These are phyloP conservation scores for Sporisorium scitamineum DNA, from an alignment of 1,284 basidiomycete species.

Conservation along the genomic window DNA sequence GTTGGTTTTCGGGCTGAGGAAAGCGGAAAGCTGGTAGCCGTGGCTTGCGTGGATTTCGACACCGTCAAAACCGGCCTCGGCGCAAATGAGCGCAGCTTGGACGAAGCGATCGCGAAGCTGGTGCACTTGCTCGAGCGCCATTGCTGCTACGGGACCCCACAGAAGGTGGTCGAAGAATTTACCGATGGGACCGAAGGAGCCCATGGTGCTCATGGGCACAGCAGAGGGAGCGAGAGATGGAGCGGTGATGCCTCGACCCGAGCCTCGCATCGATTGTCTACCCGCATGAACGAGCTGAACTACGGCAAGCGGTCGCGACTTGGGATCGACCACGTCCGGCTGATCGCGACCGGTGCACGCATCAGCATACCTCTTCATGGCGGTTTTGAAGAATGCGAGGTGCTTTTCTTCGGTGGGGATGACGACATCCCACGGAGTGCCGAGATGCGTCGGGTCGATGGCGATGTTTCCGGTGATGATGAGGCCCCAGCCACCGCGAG, in stretches of 20 bases:
- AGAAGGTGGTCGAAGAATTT: conserved; percentile 70
- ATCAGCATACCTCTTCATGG: conserved; percentile 57
- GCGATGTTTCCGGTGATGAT: conserved; percentile 88
- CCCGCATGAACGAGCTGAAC: conserved; percentile 90
- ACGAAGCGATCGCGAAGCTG: conserved; percentile 78
- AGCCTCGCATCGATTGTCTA: conserved; percentile 81
- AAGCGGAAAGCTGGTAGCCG: conserved; percentile 85
- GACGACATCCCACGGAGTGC: conserved; percentile 83
- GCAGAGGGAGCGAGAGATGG: conserved; percentile 81
- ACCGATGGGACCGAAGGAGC: conserved; percentile 34
- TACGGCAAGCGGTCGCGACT: conserved; percentile 67
- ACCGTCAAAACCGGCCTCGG: conserved; percentile 83
- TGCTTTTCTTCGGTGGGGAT: conserved; percentile 72
- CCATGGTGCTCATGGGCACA: conserved; percentile 73
- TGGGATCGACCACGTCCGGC: conserved; percentile 65
- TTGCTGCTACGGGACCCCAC: conserved; percentile 69
- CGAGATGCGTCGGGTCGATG: conserved; percentile 79
- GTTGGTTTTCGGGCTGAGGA: conserved; percentile 83
- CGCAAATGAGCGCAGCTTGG: conserved; percentile 75
- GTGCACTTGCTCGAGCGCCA: conserved; percentile 75
- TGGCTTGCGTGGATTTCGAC: conserved; percentile 89
- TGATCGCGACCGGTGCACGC: conserved; percentile 53
- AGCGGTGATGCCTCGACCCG: conserved; percentile 76
- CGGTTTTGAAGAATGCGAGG: conserved; percentile 63
- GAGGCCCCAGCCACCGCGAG: conserved; percentile 84